phyloP scores from a whole-genome alignment of 257 asterid species.

The Nicotiana obtusifolia region DNA sequence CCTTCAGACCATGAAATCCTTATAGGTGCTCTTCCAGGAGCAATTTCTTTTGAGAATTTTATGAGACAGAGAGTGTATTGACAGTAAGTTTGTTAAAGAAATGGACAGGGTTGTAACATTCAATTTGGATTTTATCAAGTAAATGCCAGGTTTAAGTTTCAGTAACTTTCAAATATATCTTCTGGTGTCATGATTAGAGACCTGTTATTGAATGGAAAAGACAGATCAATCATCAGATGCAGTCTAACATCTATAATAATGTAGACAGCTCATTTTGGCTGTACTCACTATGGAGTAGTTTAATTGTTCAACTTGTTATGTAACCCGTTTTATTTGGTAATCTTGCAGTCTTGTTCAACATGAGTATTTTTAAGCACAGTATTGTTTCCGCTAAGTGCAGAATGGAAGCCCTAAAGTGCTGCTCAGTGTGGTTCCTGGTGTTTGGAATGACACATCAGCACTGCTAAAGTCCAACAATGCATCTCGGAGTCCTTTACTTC shows the following conservation, averaged over 20 bases:
- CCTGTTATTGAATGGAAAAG: background rate
- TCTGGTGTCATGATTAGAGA: background rate
- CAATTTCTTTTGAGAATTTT: background rate
- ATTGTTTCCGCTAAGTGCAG: constrained; percentile 36
- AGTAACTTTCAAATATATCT: background rate
- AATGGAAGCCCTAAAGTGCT: constrained; percentile 65
- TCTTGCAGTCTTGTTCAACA: background rate
- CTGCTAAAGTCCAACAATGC: constrained; percentile 67
- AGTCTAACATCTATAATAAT: background rate
- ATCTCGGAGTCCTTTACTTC: constrained; percentile 83
- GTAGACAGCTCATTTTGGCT: background rate
- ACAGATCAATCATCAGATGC: background rate
- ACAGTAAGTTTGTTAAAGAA: background rate
- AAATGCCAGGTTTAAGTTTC: background rate
- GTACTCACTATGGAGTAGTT: background rate
- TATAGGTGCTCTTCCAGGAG: background rate
- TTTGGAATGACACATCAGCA: constrained; percentile 67
- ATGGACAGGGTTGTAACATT: background rate
- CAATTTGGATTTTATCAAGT: background rate
- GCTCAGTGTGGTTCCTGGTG: constrained; percentile 53
- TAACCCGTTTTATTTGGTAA: background rate
- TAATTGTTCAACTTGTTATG: background rate
- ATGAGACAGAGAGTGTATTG: background rate
- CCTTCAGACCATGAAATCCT: background rate
- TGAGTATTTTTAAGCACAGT: background rate